Base-by-base conservation (phyloP, 306 rosid genomes). In the Abrus precatorius region DNA sequence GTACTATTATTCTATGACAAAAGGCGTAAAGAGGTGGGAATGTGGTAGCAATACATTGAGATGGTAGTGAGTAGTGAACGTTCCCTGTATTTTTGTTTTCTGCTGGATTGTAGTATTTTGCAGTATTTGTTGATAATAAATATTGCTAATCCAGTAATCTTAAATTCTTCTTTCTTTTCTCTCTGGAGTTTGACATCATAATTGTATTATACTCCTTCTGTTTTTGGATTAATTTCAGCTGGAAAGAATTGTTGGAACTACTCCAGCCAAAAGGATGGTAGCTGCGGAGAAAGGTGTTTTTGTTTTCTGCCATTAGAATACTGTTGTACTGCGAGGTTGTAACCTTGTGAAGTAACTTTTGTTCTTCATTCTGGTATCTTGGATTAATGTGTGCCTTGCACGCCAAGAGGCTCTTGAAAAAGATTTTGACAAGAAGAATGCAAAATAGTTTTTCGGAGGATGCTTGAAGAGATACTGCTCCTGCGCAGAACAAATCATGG, bases 231-330 rank as follows among this genome's bases (percentile, higher is more conserved):
- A 9, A 40, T 65, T 72, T 72, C 75, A 86, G 90, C 76, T 86
- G 28, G 90, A 86, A 68, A 84, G 90, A 84, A 80, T 76, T 12
- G 87, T 80, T 80, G 90, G 90, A 54, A 73, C 87, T 53, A 40
- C 78, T 20, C 76, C 79, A 0, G 84, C 85, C 1, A 73, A 68
- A 60, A 84, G 84, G 53, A 86, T 84, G 90, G 56, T 81, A 34
- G 27, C 76, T 73, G 87, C 90, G 2, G 85, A 84, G 69, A 84
- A 84, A 27, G 63, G 76, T 11, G 90, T 86, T 69, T 86, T 86
- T 77, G 87, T 86, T 47, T 86, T 86, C 70, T 67, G 79, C 54
- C 63, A 84, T 53, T 83, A 84, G 84, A 36, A 13, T 56, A 72
- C 38, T 44, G 57, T 52, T 60, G 48, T 1, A 36, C 12, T 6